A percentile compares a stretch with the other conserved stretches of the same genome.
Evolutionary conservation across 2,329 filamentous ascomycete species (phyloP).

Genomic region (Botrytis galanthina): DNA sequence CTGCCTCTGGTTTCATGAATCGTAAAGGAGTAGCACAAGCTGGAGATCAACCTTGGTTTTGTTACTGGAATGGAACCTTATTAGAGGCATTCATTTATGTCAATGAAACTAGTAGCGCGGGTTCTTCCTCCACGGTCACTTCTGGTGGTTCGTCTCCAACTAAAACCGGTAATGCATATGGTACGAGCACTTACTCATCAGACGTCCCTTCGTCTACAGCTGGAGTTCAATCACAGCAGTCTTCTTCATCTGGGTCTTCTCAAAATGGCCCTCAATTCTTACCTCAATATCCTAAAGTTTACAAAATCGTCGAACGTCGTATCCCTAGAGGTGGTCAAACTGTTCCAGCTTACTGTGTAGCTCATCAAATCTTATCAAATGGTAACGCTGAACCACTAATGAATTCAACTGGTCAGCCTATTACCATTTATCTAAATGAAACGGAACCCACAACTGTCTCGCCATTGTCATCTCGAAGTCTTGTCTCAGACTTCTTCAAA

Average conservation of each 20-base stretch:
- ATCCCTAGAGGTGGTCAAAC: slow-evolving; percentile 29
- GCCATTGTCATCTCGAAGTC: slow-evolving; percentile 20
- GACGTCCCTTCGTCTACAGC: slow-evolving; percentile 36
- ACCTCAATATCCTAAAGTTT: slow-evolving; percentile 51
- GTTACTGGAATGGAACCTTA: slow-evolving; percentile 66
- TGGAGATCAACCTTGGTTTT: slow-evolving; percentile 67
- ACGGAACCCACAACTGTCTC: slow-evolving; percentile 29
- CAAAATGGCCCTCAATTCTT: slow-evolving; percentile 32
- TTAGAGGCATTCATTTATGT: slow-evolving; percentile 67
- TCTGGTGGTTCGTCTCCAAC: slow-evolving; percentile 6
- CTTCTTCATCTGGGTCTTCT: slow-evolving; percentile 23
- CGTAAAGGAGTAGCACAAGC: slow-evolving; percentile 44
- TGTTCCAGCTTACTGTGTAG: slow-evolving; percentile 59
- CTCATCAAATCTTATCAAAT: slow-evolving; percentile 58
- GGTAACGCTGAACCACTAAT: slow-evolving; percentile 38
- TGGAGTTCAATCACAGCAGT: background rate
- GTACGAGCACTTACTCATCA: slow-evolving; percentile 20
- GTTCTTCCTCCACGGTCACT: slow-evolving; percentile 17
- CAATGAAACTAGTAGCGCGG: slow-evolving; percentile 42
- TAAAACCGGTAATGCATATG: background rate
- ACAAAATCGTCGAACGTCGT: slow-evolving; percentile 66
- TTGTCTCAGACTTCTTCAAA: background rate
- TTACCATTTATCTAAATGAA: slow-evolving; percentile 35
- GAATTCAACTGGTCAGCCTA: slow-evolving; percentile 31
- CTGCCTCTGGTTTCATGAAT: slow-evolving; percentile 25